These are phyloP conservation scores for Lojkania enalia DNA, from an alignment of 2,329 filamentous ascomycete genomes.

Conservation along the genomic window DNA sequence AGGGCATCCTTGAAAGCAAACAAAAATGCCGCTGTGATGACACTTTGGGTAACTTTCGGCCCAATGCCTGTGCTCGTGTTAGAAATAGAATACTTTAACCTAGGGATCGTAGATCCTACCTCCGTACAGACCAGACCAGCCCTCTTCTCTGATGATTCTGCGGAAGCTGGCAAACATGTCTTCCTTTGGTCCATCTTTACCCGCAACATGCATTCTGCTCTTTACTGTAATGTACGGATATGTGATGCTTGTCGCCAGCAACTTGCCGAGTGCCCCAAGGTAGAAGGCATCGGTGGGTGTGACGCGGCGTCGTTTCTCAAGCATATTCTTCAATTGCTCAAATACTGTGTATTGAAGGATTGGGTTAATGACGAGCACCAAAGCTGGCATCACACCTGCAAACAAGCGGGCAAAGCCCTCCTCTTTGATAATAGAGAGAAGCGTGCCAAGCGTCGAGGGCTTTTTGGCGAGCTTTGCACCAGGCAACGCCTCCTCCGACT, in stretches of 20 bases:
- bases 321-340: conserved; percentile 91
- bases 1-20: conserved; percentile 98
- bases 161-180: conserved; percentile 77
- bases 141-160: conserved; percentile 83
- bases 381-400: conserved; percentile 85
- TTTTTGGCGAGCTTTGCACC: conserved; percentile 54
- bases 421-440: conserved; percentile 76
- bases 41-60: conserved; percentile 95
- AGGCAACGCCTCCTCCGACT: conserved; percentile 47
- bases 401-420: conserved; percentile 88
- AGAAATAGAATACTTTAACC: conserved; percentile 6
- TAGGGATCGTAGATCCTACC: conserved; percentile 58
- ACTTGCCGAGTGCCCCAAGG: conserved; percentile 88
- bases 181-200: conserved; percentile 73
- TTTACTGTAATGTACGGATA: conserved; percentile 99
- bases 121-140: conserved; percentile 90
- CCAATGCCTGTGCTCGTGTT: conserved; percentile 69
- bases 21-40: conserved; percentile 91
- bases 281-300: conserved; percentile 88
- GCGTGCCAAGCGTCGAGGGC: conserved; percentile 77
- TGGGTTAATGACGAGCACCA: conserved; percentile 95
- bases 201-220: conserved; percentile 93
- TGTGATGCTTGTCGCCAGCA: conserved; percentile 89
- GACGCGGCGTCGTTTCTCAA: conserved; percentile 77
- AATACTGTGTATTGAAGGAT: conserved; percentile 99